These are phyloP conservation scores for Solanum sitiens DNA, from an alignment of 257 asterid species.

Conservation along the genomic window DNA sequence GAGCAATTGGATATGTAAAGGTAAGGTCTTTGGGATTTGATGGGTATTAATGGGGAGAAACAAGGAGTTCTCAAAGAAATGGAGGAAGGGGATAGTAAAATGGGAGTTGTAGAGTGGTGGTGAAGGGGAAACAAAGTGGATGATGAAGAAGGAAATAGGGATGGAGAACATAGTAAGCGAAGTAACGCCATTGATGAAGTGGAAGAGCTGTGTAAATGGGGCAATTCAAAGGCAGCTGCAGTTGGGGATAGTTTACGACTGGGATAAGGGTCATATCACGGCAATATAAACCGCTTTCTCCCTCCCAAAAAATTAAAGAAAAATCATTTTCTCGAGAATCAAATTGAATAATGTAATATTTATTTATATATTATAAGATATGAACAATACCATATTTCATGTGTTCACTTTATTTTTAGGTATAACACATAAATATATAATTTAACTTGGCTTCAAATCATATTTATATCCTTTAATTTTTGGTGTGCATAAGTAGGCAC, in stretches of 20 bases:
- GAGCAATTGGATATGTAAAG: conserved; percentile 19
- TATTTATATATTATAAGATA: too few relatives aligned
- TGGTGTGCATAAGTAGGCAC: too few relatives aligned
- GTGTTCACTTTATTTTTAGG: too few relatives aligned
- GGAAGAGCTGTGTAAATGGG: background rate
- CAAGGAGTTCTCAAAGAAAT: background rate
- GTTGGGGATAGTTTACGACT: background rate
- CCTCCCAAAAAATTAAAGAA: background rate
- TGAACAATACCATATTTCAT: too few relatives aligned
- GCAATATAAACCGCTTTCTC: background rate
- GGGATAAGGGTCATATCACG: background rate
- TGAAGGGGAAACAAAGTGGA: background rate
- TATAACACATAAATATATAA: too few relatives aligned
- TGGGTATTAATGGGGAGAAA: conserved; percentile 10
- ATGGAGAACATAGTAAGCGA: conserved; percentile 7
- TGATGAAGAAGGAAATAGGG: conserved; percentile 4
- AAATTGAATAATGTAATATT: too few relatives aligned
- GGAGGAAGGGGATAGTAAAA: background rate
- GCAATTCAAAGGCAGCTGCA: background rate
- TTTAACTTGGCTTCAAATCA: too few relatives aligned
- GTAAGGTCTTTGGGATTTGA: conserved; percentile 17
- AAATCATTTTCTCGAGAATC: too few relatives aligned
- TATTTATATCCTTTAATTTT: too few relatives aligned
- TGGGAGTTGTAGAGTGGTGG: conserved; percentile 2
- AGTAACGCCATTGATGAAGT: conserved; percentile 14